These are phyloP conservation scores for Yamadazyma endophytica DNA, from an alignment of 805 yeast genomes.

Conservation along the genomic window DNA sequence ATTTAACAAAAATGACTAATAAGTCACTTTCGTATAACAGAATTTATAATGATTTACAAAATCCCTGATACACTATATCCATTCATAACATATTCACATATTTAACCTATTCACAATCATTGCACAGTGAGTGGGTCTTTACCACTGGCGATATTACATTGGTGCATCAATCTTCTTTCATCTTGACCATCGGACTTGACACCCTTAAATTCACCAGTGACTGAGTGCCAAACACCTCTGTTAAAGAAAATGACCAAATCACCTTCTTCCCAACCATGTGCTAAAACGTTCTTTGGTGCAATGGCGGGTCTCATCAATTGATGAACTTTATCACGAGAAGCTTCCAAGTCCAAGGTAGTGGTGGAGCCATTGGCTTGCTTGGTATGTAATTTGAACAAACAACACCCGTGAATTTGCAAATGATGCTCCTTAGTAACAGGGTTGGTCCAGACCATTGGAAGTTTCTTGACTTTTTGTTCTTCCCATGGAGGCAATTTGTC, in stretches of 20 bases:
- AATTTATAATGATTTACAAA: neutral
- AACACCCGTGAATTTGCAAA: constrained; percentile 85
- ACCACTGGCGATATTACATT: constrained; percentile 87
- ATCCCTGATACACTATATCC: neutral
- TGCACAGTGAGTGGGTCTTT: constrained; percentile 47
- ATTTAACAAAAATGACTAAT: neutral
- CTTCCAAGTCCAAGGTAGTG: constrained; percentile 52
- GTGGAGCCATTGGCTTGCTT: constrained; percentile 50
- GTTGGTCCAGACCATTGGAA: constrained; percentile 91
- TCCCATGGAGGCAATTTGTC: constrained; percentile 83
- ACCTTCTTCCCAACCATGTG: constrained; percentile 80
- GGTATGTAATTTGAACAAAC: constrained; percentile 62
- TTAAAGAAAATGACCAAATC: constrained; percentile 84
- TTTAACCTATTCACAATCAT: constrained; percentile 1
- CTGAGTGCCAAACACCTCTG: constrained; percentile 90
- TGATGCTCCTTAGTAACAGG: constrained; percentile 82
- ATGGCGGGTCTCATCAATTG: constrained; percentile 83
- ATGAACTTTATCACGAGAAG: constrained; percentile 71
- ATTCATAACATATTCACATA: neutral
- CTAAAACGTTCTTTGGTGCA: constrained; percentile 66
- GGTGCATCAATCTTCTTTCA: constrained; percentile 86
- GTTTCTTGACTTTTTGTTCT: constrained; percentile 64
- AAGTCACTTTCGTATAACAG: neutral
- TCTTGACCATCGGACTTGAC: constrained; percentile 44
- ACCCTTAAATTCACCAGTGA: constrained; percentile 76